Conservation (phyloP, 768 basidiomycete genomes). For the Floccularia luteovirens region DNA sequence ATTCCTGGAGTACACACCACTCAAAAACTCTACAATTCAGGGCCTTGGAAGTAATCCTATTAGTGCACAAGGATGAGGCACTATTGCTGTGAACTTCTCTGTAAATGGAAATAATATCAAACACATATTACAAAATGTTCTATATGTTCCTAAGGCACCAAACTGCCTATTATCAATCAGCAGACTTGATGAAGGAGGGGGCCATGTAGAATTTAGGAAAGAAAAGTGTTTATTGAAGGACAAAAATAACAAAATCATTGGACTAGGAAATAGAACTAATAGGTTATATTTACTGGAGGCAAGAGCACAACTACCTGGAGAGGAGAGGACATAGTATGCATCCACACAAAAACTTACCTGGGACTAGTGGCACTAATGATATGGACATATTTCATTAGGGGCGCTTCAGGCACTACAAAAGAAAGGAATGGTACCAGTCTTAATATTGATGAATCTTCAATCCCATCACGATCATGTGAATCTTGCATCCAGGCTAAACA, state of each 20-base stretch:
- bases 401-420: constrained; percentile 10
- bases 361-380: constrained; percentile 17
- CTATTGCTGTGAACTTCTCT: constrained; percentile 10
- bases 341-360: constrained; percentile 10
- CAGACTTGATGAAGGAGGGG: constrained; percentile 7
- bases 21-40: constrained; percentile 6
- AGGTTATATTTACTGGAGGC: constrained; percentile 13
- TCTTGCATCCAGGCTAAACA: constrained; percentile 27
- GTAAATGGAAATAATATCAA: constrained; percentile 9
- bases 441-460: constrained; percentile 8
- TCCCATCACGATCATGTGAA: constrained; percentile 16
- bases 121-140: constrained; percentile 10
- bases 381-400: constrained; percentile 15
- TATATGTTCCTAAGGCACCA: constrained; percentile 12
- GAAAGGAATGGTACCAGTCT: constrained; percentile 13
- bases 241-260: constrained; percentile 7
- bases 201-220: constrained; percentile 4
- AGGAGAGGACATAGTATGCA: constrained; percentile 8
- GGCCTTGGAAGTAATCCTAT: constrained; percentile 9
- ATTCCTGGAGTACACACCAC: constrained; percentile 12
- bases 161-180: constrained; percentile 16
- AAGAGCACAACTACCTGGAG: constrained; percentile 1
- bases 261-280: constrained; percentile 4
- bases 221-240: constrained; percentile 9
- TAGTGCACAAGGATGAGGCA: constrained; percentile 12